phyloP scores from a whole-genome alignment of 2,329 filamentous ascomycete genomes.

The Aspergillus floridensis region DNA sequence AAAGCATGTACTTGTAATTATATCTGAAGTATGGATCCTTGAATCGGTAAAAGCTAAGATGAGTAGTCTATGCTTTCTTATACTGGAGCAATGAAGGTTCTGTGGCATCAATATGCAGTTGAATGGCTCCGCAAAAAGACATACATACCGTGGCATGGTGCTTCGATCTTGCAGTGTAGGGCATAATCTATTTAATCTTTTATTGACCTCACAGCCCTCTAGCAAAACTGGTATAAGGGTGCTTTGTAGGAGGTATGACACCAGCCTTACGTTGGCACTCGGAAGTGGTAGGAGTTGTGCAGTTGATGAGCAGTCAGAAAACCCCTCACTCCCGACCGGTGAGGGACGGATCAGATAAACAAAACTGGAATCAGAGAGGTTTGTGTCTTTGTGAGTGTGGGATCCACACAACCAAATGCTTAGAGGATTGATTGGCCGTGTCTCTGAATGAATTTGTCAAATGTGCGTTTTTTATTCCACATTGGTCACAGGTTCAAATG shows the following conservation, averaged over 20 bases:
- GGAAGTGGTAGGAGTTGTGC: background rate
- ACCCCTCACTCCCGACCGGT: background rate
- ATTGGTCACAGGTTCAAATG: background rate
- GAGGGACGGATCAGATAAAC: constrained; percentile 4
- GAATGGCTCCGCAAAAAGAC: too few species aligned
- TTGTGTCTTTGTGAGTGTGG: background rate
- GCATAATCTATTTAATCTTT: too few species aligned
- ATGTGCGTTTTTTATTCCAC: background rate
- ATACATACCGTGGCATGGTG: too few species aligned
- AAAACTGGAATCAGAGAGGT: background rate
- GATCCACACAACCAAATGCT: background rate
- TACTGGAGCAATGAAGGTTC: too few species aligned
- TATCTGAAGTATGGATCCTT: too few species aligned
- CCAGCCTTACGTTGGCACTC: background rate
- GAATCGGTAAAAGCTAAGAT: too few species aligned
- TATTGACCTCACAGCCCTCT: too few species aligned
- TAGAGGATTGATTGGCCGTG: background rate
- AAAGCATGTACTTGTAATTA: too few species aligned
- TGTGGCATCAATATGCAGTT: too few species aligned
- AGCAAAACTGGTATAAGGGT: too few species aligned
- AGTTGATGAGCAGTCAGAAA: background rate
- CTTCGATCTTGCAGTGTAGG: too few species aligned
- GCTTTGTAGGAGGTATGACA: background rate
- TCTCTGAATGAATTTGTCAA: background rate
- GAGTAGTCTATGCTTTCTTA: too few species aligned